These are phyloP conservation scores for Akanthomyces dipterigenus DNA, from an alignment of 2,329 filamentous ascomycete genomes.

Conservation along the genomic window DNA sequence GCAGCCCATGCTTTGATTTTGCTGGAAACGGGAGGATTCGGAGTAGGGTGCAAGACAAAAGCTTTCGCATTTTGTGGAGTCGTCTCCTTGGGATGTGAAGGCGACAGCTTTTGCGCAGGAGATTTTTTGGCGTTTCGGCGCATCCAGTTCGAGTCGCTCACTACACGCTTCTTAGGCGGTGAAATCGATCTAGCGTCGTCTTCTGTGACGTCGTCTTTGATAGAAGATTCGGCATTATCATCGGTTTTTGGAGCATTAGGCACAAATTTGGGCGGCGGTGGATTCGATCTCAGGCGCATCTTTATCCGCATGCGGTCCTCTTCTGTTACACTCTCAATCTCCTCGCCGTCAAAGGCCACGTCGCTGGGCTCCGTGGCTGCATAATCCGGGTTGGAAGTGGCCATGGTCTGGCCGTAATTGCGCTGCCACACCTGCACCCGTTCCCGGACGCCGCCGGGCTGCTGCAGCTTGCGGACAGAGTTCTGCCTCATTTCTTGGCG, in stretches of 20 bases:
- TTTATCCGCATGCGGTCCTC: slow-evolving; percentile 54
- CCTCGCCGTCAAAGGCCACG: slow-evolving; percentile 52
- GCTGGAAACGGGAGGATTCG: slow-evolving; percentile 48
- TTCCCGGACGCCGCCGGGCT: slow-evolving; percentile 63
- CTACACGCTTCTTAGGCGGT: slow-evolving; percentile 81
- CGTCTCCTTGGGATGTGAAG: slow-evolving; percentile 17
- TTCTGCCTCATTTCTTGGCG: slow-evolving; percentile 50
- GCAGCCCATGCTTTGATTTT: slow-evolving; percentile 59
- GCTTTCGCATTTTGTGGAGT: slow-evolving; percentile 45
- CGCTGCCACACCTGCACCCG: slow-evolving; percentile 83
- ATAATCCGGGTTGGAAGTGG: slow-evolving; percentile 42
- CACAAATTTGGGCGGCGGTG: slow-evolving; percentile 20
- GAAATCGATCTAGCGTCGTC: slow-evolving; percentile 39
- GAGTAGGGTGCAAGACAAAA: slow-evolving; percentile 46
- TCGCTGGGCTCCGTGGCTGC: slow-evolving; percentile 54
- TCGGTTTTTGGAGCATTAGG: slow-evolving; percentile 20
- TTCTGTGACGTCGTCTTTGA: slow-evolving; percentile 20
- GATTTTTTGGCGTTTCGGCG: slow-evolving; percentile 49
- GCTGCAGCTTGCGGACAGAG: slow-evolving; percentile 51
- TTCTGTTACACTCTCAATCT: slow-evolving; percentile 51
- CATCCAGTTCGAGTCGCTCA: slow-evolving; percentile 90
- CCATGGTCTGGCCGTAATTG: slow-evolving; percentile 61
- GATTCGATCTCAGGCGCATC: slow-evolving; percentile 39
- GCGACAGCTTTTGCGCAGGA: slow-evolving; percentile 35
- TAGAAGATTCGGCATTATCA: slow-evolving; percentile 11